phyloP scores from a whole-genome alignment of 2,329 filamentous ascomycete species.

The Claviceps spartinae region DNA sequence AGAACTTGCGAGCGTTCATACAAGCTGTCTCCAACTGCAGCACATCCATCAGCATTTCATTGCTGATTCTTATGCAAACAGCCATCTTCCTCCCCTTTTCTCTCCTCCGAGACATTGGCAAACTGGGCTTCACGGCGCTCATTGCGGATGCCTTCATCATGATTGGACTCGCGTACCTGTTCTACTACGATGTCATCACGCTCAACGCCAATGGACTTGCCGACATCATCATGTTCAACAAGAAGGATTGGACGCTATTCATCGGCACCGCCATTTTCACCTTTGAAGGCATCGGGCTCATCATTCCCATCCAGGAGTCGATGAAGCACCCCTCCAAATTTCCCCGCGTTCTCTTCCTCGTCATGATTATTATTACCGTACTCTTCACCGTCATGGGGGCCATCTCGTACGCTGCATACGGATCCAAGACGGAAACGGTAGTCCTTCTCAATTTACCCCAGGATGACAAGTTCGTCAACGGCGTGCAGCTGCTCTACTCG shows the following conservation, averaged over 20 bases:
- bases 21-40: constrained; percentile 81
- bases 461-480: constrained; percentile 89
- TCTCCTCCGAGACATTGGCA: constrained; percentile 89
- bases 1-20: constrained; percentile 91
- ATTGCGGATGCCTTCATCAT: constrained; percentile 92
- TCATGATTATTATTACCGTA: constrained; percentile 91
- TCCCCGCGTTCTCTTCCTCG: constrained; percentile 69
- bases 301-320: constrained; percentile 95
- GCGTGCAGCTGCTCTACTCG: constrained; percentile 94
- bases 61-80: constrained; percentile 88
- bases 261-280: constrained; percentile 99
- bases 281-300: constrained; percentile 92
- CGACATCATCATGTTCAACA: constrained; percentile 84
- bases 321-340: constrained; percentile 90
- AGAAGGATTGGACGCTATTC: constrained; percentile 87
- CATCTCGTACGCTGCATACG: constrained; percentile 90
- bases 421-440: constrained; percentile 89
- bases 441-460: constrained; percentile 93
- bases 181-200: constrained; percentile 87
- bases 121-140: constrained; percentile 88
- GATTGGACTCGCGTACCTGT: constrained; percentile 80
- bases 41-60: constrained; percentile 73
- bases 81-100: constrained; percentile 90
- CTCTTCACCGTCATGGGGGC: constrained; percentile 87
- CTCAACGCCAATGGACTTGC: constrained; percentile 62